These are phyloP conservation scores for Arthrobotrys sphaeroides DNA, from an alignment of 2,329 filamentous ascomycete species.

Conservation along the genomic window DNA sequence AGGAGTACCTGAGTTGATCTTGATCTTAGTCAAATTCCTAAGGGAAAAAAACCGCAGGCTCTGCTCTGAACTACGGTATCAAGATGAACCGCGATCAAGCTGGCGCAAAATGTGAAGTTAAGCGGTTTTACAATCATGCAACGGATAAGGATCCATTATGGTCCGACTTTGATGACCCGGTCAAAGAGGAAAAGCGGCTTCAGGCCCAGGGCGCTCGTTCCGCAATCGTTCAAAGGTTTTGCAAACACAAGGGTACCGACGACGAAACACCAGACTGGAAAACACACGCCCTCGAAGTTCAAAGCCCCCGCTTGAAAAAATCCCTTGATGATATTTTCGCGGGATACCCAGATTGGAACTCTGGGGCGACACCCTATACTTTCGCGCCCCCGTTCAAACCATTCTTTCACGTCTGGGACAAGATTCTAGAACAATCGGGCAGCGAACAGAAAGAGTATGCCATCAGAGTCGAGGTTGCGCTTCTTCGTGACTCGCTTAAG, in stretches of 20 bases:
- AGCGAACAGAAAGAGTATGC: not conserved
- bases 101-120: not conserved
- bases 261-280: not conserved
- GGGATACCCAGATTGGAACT: not conserved
- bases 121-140: not conserved
- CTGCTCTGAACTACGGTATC: too few relatives aligned
- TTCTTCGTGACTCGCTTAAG: not conserved
- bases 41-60: too few relatives aligned
- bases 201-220: not conserved
- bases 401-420: not conserved
- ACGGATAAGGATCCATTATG: not conserved
- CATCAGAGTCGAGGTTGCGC: not conserved
- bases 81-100: not conserved
- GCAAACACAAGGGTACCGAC: not conserved
- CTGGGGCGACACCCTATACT: not conserved
- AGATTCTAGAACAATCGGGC: not conserved
- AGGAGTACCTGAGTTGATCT: too few relatives aligned
- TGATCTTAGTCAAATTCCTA: too few relatives aligned
- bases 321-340: not conserved
- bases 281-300: not conserved
- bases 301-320: not conserved
- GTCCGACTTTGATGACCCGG: not conserved
- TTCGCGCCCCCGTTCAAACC: not conserved
- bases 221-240: not conserved
- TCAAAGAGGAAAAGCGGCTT: not conserved